Conservation (phyloP, 179 eudicot species). For the Spergularia azorica region DNA sequence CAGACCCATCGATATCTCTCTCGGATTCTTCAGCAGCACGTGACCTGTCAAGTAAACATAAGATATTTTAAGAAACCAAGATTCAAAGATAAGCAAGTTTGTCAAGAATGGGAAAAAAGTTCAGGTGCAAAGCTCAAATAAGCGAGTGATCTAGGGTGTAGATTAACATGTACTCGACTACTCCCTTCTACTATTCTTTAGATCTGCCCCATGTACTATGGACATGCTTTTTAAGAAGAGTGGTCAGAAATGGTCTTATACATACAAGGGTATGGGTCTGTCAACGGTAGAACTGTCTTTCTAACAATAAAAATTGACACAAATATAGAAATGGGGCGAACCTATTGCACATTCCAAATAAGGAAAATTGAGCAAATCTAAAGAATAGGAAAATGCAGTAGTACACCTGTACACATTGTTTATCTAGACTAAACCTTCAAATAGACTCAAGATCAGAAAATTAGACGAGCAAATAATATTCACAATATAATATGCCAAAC, state of each 20-base stretch:
- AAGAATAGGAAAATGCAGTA: neutral
- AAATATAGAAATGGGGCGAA: too few relatives aligned
- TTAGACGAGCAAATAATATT: too few relatives aligned
- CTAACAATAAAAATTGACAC: too few relatives aligned
- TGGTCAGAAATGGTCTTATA: too few relatives aligned
- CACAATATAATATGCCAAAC: too few relatives aligned
- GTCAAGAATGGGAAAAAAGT: neutral
- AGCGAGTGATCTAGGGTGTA: neutral
- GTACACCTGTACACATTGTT: neutral
- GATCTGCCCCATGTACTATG: too few relatives aligned
- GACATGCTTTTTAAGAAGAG: too few relatives aligned
- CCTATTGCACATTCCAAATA: too few relatives aligned
- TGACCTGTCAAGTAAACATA: constrained; percentile 15
- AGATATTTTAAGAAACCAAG: neutral
- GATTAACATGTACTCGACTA: neutral
- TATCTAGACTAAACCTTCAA: neutral
- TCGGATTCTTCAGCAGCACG: constrained; percentile 21
- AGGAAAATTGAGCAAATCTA: too few relatives aligned
- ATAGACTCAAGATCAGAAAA: neutral
- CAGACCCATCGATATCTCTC: constrained; percentile 22
- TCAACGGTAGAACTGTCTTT: too few relatives aligned
- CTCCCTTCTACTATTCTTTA: too few relatives aligned
- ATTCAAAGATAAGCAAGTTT: neutral
- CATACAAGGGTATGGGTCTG: too few relatives aligned
- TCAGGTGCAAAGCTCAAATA: neutral